Percentiles rank a stretch among this genome's conserved stretches.
phyloP scores from a whole-genome alignment of 345 rosid species.

The Ailanthus altissimus region DNA sequence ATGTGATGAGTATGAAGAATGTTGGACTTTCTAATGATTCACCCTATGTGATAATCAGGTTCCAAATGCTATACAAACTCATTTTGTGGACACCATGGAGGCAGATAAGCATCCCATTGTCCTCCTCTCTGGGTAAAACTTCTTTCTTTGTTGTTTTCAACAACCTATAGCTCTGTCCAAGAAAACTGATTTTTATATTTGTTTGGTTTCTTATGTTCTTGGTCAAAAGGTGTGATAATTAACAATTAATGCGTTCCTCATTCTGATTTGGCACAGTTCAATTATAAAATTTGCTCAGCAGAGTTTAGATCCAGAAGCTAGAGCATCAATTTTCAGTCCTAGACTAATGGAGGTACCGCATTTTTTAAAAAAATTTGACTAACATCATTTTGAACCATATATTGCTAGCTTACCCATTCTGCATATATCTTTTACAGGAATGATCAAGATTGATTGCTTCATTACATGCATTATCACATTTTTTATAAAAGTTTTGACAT shows the following conservation, averaged over 20 bases:
- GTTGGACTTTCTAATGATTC: background rate
- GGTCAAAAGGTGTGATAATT: background rate
- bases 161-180: background rate
- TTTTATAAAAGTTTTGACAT: background rate
- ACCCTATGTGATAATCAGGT: conserved; percentile 51
- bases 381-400: background rate
- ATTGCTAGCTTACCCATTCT: conserved; percentile 21
- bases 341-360: conserved; percentile 90
- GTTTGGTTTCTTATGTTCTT: background rate
- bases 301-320: conserved; percentile 69
- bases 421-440: conserved; percentile 1
- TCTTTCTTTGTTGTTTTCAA: conserved; percentile 23
- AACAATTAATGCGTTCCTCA: background rate
- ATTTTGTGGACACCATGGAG: conserved; percentile 59
- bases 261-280: conserved; percentile 55
- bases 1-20: background rate
- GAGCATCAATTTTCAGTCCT: conserved; percentile 85
- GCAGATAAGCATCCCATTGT: conserved; percentile 79
- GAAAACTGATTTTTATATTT: background rate
- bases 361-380: conserved; percentile 15
- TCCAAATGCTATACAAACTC: conserved; percentile 73
- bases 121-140: conserved; percentile 64
- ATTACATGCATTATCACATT: background rate
- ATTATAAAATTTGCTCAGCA: conserved; percentile 81
- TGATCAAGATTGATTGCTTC: background rate